Evolutionary conservation across 2,329 filamentous ascomycete species (phyloP).

Genomic region (Colletotrichum chlorophyti): DNA sequence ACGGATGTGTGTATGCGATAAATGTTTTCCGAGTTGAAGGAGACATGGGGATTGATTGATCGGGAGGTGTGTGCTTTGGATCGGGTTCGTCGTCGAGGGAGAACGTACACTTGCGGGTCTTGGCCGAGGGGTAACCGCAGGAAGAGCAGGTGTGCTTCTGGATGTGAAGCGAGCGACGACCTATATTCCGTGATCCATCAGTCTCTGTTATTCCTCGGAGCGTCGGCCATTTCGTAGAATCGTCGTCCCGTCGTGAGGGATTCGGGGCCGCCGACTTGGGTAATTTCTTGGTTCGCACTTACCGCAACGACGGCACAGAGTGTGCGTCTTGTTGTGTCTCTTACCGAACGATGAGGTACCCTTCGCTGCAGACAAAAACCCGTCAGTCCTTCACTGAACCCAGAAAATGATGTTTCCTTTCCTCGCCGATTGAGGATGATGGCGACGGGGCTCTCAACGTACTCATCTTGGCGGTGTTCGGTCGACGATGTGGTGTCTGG

Average conservation of each 20-base stretch:
- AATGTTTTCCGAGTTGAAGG: too few relatives aligned
- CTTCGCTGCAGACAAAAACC: slow-evolving; percentile 52
- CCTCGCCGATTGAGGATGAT: background rate
- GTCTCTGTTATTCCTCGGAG: background rate
- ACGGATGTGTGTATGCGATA: too few relatives aligned
- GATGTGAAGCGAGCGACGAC: slow-evolving; percentile 97
- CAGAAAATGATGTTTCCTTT: slow-evolving; percentile 25
- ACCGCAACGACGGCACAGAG: slow-evolving; percentile 98
- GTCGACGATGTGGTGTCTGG: slow-evolving; percentile 30
- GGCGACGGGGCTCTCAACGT: slow-evolving; percentile 41
- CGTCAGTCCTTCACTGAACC: slow-evolving; percentile 34
- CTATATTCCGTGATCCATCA: slow-evolving; percentile 51
- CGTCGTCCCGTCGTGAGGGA: background rate
- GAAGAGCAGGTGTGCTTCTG: slow-evolving; percentile 98
- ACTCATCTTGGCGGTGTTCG: slow-evolving; percentile 63
- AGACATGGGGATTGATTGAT: background rate
- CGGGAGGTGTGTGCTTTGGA: background rate
- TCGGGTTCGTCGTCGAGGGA: slow-evolving; percentile 13
- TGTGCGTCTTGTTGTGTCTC: slow-evolving; percentile 98
- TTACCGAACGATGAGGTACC: slow-evolving; percentile 65
- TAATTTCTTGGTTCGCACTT: slow-evolving; percentile 63
- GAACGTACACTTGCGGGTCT: slow-evolving; percentile 96
- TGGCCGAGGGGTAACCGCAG: slow-evolving; percentile 97
- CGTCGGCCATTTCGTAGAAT: slow-evolving; percentile 15
- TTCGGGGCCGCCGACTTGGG: background rate